Evolutionary conservation across 805 yeast genomes (phyloP), one percentile per base, ranked within the genome.

Genomic region (Candida endomychidarum): DNA sequence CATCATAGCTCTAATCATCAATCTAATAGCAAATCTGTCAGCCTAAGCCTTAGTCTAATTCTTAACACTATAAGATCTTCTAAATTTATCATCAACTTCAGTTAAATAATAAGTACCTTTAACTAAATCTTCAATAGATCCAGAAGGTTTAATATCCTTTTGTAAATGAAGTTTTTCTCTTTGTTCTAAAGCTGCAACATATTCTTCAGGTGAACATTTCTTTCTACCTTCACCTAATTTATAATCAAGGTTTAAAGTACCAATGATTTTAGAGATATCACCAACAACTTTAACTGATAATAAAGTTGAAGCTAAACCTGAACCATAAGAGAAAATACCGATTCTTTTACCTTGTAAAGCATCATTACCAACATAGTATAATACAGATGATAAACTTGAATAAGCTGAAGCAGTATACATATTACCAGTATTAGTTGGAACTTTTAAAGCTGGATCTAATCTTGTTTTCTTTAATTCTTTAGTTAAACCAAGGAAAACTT

Each of bases 371-470:
- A 83, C 84, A 59, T 74, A 85, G 60, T 75, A 79, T 54, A 93
- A 72, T 50, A 88, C 70, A 10, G 98, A 91, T 22, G 91, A 76
- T 44, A 93, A 75, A 6, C 96, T 78, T 24, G 95, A 82, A 77
- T 86, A 93, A 34, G 88, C 81, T 24, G 96, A 86, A 49, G 90
- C 98, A 32, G 98, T 87, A 78, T 93, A 93, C 86, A 90, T 85
- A 77, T 93, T 93, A 70, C 99, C 99, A 48, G 95, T 88, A 70
- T 91, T 91, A 48, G 98, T 91, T 59, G 98, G 91, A 32, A 89
- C 88, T 53, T 70, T 74, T 63, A 93, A 73, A 14, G 96, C 81
- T 24, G 96, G 93, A 37, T 72, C 72, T 43, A 93, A 88, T 64
- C 87, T 79, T 57, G 73, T 77, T 48, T 78, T 77, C 47, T 80